These are phyloP conservation scores for Suillus brevipes DNA, from an alignment of 768 basidiomycete species.

Conservation along the genomic window DNA sequence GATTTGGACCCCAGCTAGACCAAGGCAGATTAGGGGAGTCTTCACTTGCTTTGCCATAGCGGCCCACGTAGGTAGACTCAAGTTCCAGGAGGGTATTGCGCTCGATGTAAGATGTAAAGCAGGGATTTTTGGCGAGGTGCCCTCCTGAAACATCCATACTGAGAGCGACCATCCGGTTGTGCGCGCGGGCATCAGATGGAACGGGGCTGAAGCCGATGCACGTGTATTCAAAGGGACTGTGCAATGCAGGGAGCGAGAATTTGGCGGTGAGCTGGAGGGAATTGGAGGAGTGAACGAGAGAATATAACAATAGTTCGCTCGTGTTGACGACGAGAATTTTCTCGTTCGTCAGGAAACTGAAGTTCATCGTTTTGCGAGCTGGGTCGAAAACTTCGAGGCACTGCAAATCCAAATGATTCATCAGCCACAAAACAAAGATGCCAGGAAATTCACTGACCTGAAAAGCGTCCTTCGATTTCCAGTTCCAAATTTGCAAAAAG, in stretches of 20 bases:
- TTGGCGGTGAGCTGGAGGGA: background rate
- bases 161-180: background rate
- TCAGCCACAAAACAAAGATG: background rate
- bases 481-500: background rate
- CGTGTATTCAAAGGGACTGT: background rate
- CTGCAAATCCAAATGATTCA: background rate
- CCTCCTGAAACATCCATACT: background rate
- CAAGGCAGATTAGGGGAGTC: background rate
- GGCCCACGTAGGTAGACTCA: background rate
- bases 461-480: background rate
- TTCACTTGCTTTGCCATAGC: background rate
- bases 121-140: background rate
- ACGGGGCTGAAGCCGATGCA: background rate
- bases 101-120: background rate
- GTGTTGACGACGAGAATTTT: background rate
- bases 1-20: background rate
- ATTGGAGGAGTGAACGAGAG: background rate
- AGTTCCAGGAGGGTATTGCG: background rate
- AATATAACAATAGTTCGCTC: background rate
- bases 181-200: background rate
- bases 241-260: background rate
- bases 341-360: background rate
- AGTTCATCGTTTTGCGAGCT: background rate
- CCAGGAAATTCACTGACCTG: background rate
- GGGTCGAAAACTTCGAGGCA: background rate